Evolutionary conservation across 2,329 filamentous ascomycete genomes (phyloP).

Genomic region (Purpureocillium takamizusanense): DNA sequence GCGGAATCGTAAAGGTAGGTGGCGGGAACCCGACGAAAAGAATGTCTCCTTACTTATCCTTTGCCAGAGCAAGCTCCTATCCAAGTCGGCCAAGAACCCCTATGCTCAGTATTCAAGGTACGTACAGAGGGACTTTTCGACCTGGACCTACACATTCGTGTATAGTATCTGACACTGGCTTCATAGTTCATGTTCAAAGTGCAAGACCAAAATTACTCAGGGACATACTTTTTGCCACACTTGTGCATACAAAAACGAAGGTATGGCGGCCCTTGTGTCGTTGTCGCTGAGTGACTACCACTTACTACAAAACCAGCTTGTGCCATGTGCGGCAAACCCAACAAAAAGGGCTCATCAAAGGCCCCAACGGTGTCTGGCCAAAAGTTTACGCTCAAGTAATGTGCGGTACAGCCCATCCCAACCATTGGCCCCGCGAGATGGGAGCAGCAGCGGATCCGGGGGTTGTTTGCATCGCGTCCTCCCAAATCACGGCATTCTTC

Average conservation of each 20-base stretch:
- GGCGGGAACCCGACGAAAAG: neutral
- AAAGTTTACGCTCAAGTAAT: constrained; percentile 53
- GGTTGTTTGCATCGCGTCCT: no score
- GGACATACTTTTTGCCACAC: constrained; percentile 52
- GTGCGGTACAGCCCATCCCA: no score
- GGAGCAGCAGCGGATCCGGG: no score
- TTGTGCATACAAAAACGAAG: constrained; percentile 53
- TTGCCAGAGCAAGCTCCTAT: constrained; percentile 52
- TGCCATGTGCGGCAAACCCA: constrained; percentile 54
- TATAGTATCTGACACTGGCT: neutral
- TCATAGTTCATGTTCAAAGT: constrained; percentile 45
- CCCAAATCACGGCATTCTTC: no score
- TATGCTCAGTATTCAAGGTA: constrained; percentile 49
- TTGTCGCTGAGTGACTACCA: neutral
- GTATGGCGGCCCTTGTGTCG: constrained; percentile 26
- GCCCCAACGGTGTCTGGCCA: constrained; percentile 49
- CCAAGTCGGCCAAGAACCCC: constrained; percentile 56
- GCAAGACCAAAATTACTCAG: constrained; percentile 55
- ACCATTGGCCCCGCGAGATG: no score
- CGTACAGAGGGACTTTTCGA: neutral
- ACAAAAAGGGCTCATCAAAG: constrained; percentile 37
- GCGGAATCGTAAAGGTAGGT: constrained; percentile 49
- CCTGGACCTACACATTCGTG: neutral
- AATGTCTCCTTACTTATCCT: no score
- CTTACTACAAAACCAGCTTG: constrained; percentile 35